These are phyloP conservation scores for Apocynum venetum DNA, from an alignment of 257 asterid species.

Conservation along the genomic window DNA sequence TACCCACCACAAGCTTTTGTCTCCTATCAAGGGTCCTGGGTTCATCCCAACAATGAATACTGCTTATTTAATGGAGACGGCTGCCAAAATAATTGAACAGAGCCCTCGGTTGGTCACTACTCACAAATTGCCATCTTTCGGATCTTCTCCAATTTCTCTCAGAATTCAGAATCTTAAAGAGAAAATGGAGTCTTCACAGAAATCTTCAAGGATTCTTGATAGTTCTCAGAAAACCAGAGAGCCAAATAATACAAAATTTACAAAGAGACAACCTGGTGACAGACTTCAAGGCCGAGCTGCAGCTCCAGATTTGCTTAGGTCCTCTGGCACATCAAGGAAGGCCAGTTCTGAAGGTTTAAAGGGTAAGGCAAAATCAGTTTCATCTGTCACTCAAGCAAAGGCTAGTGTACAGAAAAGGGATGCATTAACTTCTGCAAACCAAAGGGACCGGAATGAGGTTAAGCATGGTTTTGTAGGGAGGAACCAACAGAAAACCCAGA, in stretches of 20 bases:
- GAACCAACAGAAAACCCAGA: slow-evolving; percentile 41
- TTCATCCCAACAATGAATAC: slow-evolving; percentile 84
- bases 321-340: slow-evolving; percentile 50
- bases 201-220: slow-evolving; percentile 36
- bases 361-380: slow-evolving; percentile 54
- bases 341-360: slow-evolving; percentile 45
- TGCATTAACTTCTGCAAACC: slow-evolving; percentile 41
- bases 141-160: slow-evolving; percentile 64
- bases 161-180: slow-evolving; percentile 61
- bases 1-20: slow-evolving; percentile 64
- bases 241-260: slow-evolving; percentile 30
- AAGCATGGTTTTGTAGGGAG: slow-evolving; percentile 31
- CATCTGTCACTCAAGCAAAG: slow-evolving; percentile 56
- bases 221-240: slow-evolving; percentile 47
- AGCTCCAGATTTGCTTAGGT: slow-evolving; percentile 34
- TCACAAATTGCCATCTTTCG: slow-evolving; percentile 44
- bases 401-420: slow-evolving; percentile 58
- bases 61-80: slow-evolving; percentile 83
- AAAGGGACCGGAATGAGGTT: slow-evolving; percentile 41
- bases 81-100: slow-evolving; percentile 82
- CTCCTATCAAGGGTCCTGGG: slow-evolving; percentile 95
- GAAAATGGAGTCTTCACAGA: slow-evolving; percentile 62
- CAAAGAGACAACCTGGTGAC: slow-evolving; percentile 44
- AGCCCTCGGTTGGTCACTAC: slow-evolving; percentile 63
- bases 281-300: slow-evolving; percentile 43